Base-by-base conservation (phyloP, 371 early-diverging fungal species). In the Rhizopus delemar region DNA sequence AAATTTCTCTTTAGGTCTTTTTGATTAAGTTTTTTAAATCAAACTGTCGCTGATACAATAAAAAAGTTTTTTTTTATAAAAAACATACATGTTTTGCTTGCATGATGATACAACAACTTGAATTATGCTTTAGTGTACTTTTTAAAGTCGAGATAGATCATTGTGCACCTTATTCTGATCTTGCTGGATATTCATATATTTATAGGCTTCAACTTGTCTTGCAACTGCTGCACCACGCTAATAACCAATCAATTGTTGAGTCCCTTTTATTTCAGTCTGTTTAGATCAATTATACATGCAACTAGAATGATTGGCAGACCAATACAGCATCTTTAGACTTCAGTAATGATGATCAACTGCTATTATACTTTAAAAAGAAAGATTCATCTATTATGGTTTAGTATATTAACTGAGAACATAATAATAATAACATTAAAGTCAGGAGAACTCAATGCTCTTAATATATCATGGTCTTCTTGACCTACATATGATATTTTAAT, bases 21-120 rank as follows among this genome's bases (percentile, higher is more conserved):
- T 92, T 85, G 93, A 92, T 81, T 93, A 92, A 87, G 15, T 43
- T 41, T 38, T 50, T 49, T 33, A 49, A 41, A 56, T 56, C 45
- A 56, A 34, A 56, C 5, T 8, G 22, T 48, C 22, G 9, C 7
- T 4, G 8, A 29, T 5, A 48, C 22, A 48, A 48, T n/a, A 48
- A 28, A 48, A 48, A 29, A 48, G 16, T 16, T 48, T 34, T 51
- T 50, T 38, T 51, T 51, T 41, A 22, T 22, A 22, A 33, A 46
- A 46, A 22, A 54, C 32, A 43, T 16, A 29, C 3, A 39, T 41
- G 41, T 2, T 29, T 15, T 32, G 9, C 39, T 53, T 64, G 59
- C 65, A 64, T 64, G 60, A 64, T 54, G 32, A 29, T 46, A 60
- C 65, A 60, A 41, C 46, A 60, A 41, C 46, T 29, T 16, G 60